Percentiles rank a stretch among this genome's conserved stretches.
These are phyloP conservation scores for Balakata baccata DNA, from an alignment of 345 rosid species.

Conservation along the genomic window DNA sequence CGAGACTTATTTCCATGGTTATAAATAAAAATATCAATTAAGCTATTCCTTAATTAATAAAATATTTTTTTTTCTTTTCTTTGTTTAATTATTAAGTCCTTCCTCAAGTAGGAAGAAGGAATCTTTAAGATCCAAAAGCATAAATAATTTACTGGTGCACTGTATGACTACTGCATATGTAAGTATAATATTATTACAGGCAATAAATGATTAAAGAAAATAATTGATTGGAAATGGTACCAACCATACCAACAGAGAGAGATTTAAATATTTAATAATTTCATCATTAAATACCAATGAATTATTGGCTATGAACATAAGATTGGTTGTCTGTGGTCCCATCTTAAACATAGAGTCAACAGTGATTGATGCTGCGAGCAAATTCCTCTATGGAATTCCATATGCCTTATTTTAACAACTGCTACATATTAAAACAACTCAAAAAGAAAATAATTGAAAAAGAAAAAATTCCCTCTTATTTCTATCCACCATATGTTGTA, in stretches of 20 bases:
- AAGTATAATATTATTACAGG: background rate
- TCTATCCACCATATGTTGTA: too few relatives aligned
- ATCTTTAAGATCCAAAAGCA: constrained; percentile 6
- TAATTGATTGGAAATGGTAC: constrained; percentile 22
- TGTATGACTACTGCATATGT: background rate
- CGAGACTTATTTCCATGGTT: too few relatives aligned
- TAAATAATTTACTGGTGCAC: background rate
- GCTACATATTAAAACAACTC: too few relatives aligned
- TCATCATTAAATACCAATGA: constrained; percentile 12
- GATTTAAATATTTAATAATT: constrained; percentile 11
- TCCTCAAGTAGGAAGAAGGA: background rate
- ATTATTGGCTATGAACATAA: constrained; percentile 1
- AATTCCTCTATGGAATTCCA: too few relatives aligned
- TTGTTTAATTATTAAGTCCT: background rate
- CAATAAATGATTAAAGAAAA: constrained; percentile 6
- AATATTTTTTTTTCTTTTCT: too few relatives aligned
- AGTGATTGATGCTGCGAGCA: too few relatives aligned
- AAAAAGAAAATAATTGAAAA: too few relatives aligned
- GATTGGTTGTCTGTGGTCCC: constrained; percentile 10
- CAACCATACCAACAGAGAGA: background rate
- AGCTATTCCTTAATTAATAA: too few relatives aligned
- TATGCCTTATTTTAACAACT: too few relatives aligned
- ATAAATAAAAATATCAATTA: too few relatives aligned
- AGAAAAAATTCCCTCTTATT: too few relatives aligned
- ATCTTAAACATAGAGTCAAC: background rate